Conservation (phyloP, 495 filamentous ascomycete species). For the Peziza echinospora region DNA sequence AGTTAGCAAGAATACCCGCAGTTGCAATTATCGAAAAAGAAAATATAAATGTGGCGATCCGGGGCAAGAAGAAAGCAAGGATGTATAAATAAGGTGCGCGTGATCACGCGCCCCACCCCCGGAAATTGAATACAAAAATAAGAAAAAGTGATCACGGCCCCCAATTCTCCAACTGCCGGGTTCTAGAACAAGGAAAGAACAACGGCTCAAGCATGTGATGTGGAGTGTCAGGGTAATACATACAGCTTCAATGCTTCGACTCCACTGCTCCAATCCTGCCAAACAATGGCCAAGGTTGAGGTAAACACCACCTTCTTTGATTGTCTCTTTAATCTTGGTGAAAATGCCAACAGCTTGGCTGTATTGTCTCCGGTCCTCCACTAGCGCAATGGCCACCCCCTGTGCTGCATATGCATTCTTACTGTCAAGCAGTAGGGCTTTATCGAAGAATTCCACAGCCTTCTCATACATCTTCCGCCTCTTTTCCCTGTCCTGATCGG, state of each 20-base stretch:
- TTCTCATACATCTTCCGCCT: slow-evolving; percentile 65
- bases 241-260: slow-evolving; percentile 63
- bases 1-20: background rate
- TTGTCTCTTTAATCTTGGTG: slow-evolving; percentile 63
- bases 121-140: no score
- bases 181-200: no score
- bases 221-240: slow-evolving; percentile 14
- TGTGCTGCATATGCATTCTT: slow-evolving; percentile 92
- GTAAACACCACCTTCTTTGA: slow-evolving; percentile 68
- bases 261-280: slow-evolving; percentile 68
- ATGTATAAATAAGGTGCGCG: no score
- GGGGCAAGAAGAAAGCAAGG: slow-evolving; percentile 1
- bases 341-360: slow-evolving; percentile 63
- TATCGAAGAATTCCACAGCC: slow-evolving; percentile 96
- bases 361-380: slow-evolving; percentile 81
- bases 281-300: slow-evolving; percentile 87
- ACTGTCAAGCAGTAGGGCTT: slow-evolving; percentile 75
- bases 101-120: no score
- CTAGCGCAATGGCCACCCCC: slow-evolving; percentile 76
- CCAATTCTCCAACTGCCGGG: no score
- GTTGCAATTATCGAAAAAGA: slow-evolving; percentile 1
- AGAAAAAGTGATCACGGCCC: no score
- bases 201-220: background rate
- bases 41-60: background rate
- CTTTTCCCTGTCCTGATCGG: slow-evolving; percentile 74